Evolutionary conservation across 176 grass and related monocot species (phyloP), one percentile per base, ranked within the genome.

Genomic region (Hyparrhenia diplandra): DNA sequence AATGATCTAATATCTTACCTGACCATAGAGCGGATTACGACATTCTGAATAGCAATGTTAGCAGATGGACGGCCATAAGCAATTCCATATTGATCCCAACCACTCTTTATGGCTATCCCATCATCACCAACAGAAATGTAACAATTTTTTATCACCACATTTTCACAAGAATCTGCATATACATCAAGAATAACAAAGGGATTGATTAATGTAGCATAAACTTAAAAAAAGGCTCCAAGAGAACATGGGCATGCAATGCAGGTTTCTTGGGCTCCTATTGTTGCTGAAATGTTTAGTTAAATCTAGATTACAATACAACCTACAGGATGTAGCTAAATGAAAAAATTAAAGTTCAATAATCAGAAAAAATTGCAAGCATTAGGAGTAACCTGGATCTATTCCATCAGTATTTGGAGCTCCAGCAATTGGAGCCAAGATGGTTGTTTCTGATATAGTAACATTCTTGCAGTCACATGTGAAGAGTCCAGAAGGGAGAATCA

Each of bases 111-210:
- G 78, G 94, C 94, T 35, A 97, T 90, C 47, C 92, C 91, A 57
- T 97, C 94, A 71, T 97, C 94, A 52, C 94, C 94, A 79, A 92
- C 89, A 87, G 83, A 91, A 80, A 97, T 97, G 32, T 97, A 97
- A 67, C 92, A 92, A 65, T 97, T 97, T 74, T n/a, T 84, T 76
- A 97, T 97, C 14, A 94, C 61, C 83, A 94, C 85, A 73, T 94
- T 88, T 62, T 87, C 73, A 62, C 94, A 94, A 31, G 94, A 97
- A 92, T 97, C 94, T 97, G 85, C 76, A 80, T 69, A 78, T 32
- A 43, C 11, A 79, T 23, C 25, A 55, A 58, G 12, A 51, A 65
- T 3, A 87, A 18, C 3, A 69, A 21, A 78, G 64, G 64, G 37
- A 36, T 32, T 36, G 27, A 64, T 59, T 43, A 81, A n/a, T 67